These are phyloP conservation scores for Aphanomyces euteiches DNA, from an alignment of 352 stramenopile genomes.

Conservation along the genomic window DNA sequence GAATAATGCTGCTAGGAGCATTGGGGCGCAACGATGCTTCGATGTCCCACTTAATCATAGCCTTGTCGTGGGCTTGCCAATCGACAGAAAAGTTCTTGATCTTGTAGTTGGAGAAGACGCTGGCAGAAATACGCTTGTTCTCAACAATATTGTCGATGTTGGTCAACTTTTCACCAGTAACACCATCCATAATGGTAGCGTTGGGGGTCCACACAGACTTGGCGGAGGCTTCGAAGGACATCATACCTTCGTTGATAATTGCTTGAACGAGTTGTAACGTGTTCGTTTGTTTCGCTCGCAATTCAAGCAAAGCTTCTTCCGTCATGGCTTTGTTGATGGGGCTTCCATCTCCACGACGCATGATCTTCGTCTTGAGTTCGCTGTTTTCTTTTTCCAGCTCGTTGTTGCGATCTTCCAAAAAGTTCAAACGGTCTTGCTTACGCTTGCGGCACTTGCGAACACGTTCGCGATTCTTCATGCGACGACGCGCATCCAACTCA, in stretches of 20 bases:
- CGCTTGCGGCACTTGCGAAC: conserved; percentile 86
- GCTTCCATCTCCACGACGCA: conserved; percentile 42
- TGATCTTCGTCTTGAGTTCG: conserved; percentile 68
- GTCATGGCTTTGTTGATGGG: conserved; percentile 44
- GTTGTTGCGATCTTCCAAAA: conserved; percentile 75
- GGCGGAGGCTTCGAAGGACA: conserved; percentile 54
- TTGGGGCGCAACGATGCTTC: conserved; percentile 52
- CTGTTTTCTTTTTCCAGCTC: conserved; percentile 83
- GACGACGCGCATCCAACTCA: conserved; percentile 76
- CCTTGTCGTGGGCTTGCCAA: conserved; percentile 78
- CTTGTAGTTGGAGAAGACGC: conserved; percentile 73
- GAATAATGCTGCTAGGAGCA: conserved; percentile 49
- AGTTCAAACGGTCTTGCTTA: conserved; percentile 85
- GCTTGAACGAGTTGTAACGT: conserved; percentile 40
- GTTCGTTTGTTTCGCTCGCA: conserved; percentile 78
- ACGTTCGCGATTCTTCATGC: conserved; percentile 86
- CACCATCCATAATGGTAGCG: conserved; percentile 68
- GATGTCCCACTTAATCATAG: conserved; percentile 69
- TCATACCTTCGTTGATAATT: conserved; percentile 32
- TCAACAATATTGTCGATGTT: conserved; percentile 58
- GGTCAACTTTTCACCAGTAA: conserved; percentile 40
- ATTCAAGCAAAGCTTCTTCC: conserved; percentile 62
- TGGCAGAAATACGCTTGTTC: conserved; percentile 54
- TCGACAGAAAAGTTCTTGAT: conserved; percentile 79
- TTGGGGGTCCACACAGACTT: conserved; percentile 56